phyloP scores from a whole-genome alignment of 495 filamentous ascomycete species.

The Neurospora terricola region DNA sequence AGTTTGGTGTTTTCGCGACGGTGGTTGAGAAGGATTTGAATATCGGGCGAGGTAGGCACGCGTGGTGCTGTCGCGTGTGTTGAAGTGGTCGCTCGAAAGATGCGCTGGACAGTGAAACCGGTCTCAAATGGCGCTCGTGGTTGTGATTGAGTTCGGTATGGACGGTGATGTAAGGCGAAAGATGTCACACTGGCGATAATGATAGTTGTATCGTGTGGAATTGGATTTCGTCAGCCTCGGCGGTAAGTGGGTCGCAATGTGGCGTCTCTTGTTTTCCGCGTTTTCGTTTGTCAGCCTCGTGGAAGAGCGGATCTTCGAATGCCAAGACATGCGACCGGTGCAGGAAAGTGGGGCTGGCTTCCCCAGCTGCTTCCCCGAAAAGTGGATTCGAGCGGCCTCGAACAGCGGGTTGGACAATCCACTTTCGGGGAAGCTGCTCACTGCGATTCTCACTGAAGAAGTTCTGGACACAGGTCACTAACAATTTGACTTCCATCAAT shows the following conservation, averaged over 20 bases:
- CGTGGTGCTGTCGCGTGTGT: background rate
- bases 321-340: background rate
- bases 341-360: background rate
- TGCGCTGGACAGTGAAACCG: background rate
- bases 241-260: background rate
- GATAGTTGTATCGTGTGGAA: background rate
- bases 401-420: background rate
- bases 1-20: background rate
- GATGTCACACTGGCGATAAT: background rate
- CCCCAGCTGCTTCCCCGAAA: background rate
- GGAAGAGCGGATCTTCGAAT: background rate
- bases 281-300: background rate
- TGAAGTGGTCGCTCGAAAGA: background rate
- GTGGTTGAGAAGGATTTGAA: background rate
- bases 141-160: background rate
- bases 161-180: background rate
- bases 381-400: background rate
- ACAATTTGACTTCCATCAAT: background rate
- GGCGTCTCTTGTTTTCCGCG: background rate
- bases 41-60: background rate
- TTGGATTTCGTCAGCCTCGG: background rate
- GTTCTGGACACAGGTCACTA: background rate
- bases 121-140: background rate
- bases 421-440: background rate
- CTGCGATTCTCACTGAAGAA: background rate